A percentile compares a stretch with the other conserved stretches of the same genome.
Conservation (phyloP, 768 basidiomycete genomes). For the Cystoderma amianthinum region DNA sequence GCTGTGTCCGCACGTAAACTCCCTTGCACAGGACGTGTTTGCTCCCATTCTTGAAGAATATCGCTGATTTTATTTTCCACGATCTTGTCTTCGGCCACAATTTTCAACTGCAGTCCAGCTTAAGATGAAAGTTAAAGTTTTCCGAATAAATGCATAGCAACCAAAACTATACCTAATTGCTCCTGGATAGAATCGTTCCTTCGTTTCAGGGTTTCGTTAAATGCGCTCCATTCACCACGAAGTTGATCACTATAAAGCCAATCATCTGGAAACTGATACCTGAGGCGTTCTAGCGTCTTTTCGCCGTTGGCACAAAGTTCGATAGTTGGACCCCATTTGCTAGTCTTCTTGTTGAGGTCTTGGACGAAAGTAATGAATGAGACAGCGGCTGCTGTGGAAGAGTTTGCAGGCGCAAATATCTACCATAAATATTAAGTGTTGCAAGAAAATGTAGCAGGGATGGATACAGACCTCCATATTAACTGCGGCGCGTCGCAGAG, state of each 20-base stretch:
- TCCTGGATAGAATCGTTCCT: conserved; percentile 99
- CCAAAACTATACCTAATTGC: conserved; percentile 73
- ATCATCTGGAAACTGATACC: conserved; percentile 94
- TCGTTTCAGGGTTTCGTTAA: conserved; percentile 94
- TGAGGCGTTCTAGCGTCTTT: conserved; percentile 93
- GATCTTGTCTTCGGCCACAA: conserved; percentile 98
- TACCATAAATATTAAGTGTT: conserved; percentile 20
- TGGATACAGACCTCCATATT: conserved; percentile 34
- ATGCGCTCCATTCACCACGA: conserved; percentile 96
- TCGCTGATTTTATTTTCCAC: conserved; percentile 94
- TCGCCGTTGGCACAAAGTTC: conserved; percentile 92
- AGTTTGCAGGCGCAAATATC: conserved; percentile 72
- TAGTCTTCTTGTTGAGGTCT: conserved; percentile 95
- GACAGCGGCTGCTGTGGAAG: conserved; percentile 96
- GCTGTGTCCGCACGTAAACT: conserved; percentile 94
- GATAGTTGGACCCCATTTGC: conserved; percentile 95
- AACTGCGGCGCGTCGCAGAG: conserved; percentile 29
- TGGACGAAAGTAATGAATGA: conserved; percentile 99
- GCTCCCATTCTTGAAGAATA: conserved; percentile 89
- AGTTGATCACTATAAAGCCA: conserved; percentile 99
- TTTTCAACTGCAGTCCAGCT: conserved; percentile 98
- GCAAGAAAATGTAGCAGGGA: not conserved
- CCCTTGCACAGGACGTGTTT: conserved; percentile 93
- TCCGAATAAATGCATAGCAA: conserved; percentile 1
- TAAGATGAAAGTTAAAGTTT: not conserved